These are phyloP conservation scores for Pneumocystis canis DNA, from an alignment of 1,139 yeast species.

Conservation along the genomic window DNA sequence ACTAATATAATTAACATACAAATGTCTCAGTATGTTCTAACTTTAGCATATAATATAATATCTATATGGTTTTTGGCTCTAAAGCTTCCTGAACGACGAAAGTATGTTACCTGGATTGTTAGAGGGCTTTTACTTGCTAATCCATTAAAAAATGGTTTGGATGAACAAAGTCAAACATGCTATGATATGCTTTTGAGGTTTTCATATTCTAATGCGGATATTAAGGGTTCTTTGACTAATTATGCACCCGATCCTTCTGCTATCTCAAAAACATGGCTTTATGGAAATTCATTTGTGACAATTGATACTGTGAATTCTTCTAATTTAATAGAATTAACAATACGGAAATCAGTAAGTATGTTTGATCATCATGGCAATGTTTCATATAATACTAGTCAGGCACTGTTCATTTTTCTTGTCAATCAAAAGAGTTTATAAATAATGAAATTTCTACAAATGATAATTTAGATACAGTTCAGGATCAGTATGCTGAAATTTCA, in stretches of 20 bases:
- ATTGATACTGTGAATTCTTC: conserved; percentile 38
- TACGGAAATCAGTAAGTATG: conserved; percentile 61
- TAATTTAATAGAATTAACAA: conserved; percentile 40
- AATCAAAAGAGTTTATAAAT: conserved; percentile 3
- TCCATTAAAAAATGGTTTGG: conserved; percentile 29
- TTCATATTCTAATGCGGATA: conserved; percentile 49
- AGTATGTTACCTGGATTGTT: conserved; percentile 47
- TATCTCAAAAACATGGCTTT: conserved; percentile 40
- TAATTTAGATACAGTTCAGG: background rate
- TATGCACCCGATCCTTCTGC: conserved; percentile 23
- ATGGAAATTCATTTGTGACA: conserved; percentile 45
- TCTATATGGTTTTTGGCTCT: conserved; percentile 62
- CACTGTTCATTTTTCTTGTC: conserved; percentile 8
- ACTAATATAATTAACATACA: conserved; percentile 12
- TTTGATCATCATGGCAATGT: background rate
- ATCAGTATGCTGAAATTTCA: conserved; percentile 1
- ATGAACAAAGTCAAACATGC: conserved; percentile 46
- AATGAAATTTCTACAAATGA: conserved; percentile 2
- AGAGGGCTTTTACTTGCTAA: conserved; percentile 39
- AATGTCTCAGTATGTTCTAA: conserved; percentile 45
- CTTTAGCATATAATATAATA: conserved; percentile 54
- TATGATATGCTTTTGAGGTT: conserved; percentile 56
- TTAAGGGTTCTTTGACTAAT: conserved; percentile 17
- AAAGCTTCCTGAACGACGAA: conserved; percentile 41
- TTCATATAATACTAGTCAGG: conserved; percentile 8